Percentiles rank a stretch among this genome's conserved stretches.
phyloP scores from a whole-genome alignment of 2,329 filamentous ascomycete species.

The Tolypocladium tropicale region DNA sequence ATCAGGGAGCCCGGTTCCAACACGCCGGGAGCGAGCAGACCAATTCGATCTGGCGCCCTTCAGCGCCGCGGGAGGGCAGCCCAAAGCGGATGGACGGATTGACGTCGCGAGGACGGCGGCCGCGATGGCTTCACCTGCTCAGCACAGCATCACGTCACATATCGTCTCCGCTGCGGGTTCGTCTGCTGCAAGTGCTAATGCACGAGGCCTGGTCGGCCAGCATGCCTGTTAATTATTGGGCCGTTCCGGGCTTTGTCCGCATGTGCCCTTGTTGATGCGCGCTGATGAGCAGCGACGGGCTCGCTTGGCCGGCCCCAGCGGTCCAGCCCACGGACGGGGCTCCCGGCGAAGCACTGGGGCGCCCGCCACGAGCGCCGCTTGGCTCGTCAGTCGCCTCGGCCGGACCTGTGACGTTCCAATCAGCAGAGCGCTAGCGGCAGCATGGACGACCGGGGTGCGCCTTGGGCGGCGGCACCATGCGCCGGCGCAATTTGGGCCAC shows the following conservation, averaged over 20 bases:
- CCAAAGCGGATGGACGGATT: not conserved
- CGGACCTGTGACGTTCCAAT: conserved; percentile 2
- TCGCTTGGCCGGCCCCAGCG: not conserved
- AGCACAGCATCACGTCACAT: not conserved
- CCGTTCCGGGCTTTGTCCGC: not conserved
- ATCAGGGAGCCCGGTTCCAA: not conserved
- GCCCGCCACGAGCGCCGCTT: not conserved
- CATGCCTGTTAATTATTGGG: not conserved
- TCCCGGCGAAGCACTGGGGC: not conserved
- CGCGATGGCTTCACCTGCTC: not conserved
- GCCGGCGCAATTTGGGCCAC: not conserved
- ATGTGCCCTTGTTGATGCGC: not conserved
- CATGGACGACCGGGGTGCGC: not conserved
- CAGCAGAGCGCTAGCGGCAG: not conserved
- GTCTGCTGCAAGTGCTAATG: conserved; percentile 3
- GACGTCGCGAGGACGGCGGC: not conserved
- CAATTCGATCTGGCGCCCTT: not conserved
- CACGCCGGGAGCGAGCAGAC: not conserved
- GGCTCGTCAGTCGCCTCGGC: not conserved
- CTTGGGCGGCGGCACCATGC: not conserved
- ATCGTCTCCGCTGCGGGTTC: not conserved
- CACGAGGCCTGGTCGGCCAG: not conserved
- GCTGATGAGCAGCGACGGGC: too few species aligned
- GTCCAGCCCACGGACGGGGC: too few species aligned
- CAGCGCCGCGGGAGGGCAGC: not conserved